phyloP scores from a whole-genome alignment of 345 rosid genomes.

The Turnera subulata region DNA sequence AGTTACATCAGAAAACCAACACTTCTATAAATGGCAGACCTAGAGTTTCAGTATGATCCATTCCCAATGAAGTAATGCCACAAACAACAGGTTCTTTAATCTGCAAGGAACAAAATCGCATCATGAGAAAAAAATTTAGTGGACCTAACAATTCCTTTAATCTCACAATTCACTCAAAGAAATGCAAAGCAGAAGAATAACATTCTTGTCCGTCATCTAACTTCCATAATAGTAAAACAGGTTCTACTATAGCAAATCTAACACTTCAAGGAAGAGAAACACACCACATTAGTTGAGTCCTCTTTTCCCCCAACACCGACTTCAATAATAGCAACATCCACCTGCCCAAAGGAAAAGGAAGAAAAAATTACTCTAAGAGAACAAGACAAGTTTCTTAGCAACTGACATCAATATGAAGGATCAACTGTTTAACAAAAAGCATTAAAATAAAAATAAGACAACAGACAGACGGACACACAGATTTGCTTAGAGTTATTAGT shows the following conservation, averaged over 20 bases:
- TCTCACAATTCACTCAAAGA: background rate
- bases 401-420: background rate
- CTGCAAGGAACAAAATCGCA: constrained; percentile 34
- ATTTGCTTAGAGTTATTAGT: too few species aligned
- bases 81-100: constrained; percentile 79
- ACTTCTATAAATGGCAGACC: constrained; percentile 36
- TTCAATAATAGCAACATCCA: constrained; percentile 85
- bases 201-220: background rate
- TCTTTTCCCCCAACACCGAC: constrained; percentile 76
- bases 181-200: background rate
- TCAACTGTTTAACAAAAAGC: too few species aligned
- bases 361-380: background rate
- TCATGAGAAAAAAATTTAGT: constrained; percentile 8
- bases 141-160: background rate
- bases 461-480: too few species aligned
- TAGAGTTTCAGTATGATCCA: constrained; percentile 74
- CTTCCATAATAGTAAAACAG: background rate
- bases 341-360: constrained; percentile 32
- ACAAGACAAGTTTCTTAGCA: background rate
- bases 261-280: constrained; percentile 16
- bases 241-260: background rate
- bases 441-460: too few species aligned
- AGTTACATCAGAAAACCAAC: constrained; percentile 3
- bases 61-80: constrained; percentile 79
- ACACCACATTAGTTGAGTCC: constrained; percentile 87